phyloP scores from a whole-genome alignment of 768 basidiomycete species.

The Tricholoma matsutake region DNA sequence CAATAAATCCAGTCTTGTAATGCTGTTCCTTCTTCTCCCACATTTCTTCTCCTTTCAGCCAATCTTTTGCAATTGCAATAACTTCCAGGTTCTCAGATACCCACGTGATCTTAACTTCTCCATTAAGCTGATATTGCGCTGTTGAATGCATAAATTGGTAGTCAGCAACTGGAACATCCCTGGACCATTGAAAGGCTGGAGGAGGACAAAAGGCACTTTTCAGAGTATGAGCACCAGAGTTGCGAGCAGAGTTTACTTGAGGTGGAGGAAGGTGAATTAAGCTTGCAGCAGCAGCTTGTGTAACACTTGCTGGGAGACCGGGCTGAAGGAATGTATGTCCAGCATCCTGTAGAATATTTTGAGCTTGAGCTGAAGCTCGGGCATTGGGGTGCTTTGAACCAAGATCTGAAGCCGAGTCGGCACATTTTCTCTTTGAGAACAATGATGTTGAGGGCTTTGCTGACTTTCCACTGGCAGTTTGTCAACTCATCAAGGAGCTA shows the following conservation, averaged over 20 bases:
- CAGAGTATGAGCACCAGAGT: not conserved
- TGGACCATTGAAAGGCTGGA: not conserved
- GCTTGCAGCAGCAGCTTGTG: not conserved
- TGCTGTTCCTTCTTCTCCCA: not conserved
- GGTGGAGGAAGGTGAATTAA: not conserved
- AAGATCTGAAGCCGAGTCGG: not conserved
- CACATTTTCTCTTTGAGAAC: not conserved
- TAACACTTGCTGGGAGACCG: not conserved
- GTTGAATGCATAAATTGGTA: not conserved
- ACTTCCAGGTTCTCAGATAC: not conserved
- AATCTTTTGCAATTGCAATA: not conserved
- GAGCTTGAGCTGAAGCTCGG: not conserved
- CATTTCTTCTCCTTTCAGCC: not conserved
- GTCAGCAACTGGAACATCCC: not conserved
- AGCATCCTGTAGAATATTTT: not conserved
- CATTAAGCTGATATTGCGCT: not conserved
- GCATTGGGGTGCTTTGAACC: not conserved
- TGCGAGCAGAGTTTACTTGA: not conserved
- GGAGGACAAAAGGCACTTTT: not conserved
- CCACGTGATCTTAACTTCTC: not conserved
- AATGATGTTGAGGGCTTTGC: not conserved
- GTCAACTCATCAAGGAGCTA: not conserved
- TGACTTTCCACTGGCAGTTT: not conserved
- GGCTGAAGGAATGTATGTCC: not conserved
- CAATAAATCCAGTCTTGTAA: constrained; percentile 5